Percentiles rank a stretch among this genome's conserved stretches.
phyloP scores from a whole-genome alignment of 345 rosid genomes.

The Heritiera littoralis region DNA sequence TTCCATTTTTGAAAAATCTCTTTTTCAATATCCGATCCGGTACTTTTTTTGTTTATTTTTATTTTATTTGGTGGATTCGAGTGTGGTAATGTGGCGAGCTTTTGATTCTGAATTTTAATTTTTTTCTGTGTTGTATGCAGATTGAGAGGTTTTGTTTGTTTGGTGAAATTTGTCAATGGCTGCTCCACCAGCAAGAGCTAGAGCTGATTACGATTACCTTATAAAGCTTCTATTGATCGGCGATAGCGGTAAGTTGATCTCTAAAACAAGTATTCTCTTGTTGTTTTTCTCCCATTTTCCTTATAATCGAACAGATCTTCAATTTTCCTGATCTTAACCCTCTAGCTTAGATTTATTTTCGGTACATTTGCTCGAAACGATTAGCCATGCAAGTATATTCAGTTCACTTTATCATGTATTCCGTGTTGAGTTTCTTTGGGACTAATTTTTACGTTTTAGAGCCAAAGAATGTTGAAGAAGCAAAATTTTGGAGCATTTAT shows the following conservation, averaged over 20 bases:
- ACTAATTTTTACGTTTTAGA: not conserved
- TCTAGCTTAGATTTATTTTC: not conserved
- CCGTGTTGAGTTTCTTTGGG: not conserved
- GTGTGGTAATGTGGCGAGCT: not conserved
- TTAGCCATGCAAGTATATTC: not conserved
- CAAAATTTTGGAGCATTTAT: not conserved
- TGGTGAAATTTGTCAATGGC: conserved; percentile 38
- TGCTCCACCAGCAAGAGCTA: conserved; percentile 80
- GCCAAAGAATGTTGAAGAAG: not conserved
- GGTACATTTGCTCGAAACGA: not conserved
- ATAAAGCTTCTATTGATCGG: conserved; percentile 69
- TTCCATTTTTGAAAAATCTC: not conserved
- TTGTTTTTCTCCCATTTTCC: not conserved
- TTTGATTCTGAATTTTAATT: not conserved
- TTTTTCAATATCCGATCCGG: conserved; percentile 13
- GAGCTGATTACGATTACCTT: conserved; percentile 78
- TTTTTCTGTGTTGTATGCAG: not conserved
- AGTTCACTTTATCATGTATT: not conserved
- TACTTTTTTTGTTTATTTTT: not conserved
- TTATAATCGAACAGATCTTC: not conserved
- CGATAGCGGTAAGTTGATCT: conserved; percentile 32
- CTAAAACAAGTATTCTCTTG: not conserved
- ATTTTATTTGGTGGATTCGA: not conserved
- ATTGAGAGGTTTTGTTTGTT: not conserved
- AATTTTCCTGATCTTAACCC: not conserved